phyloP scores from a whole-genome alignment of 306 rosid species.

The Vigna hirtella region DNA sequence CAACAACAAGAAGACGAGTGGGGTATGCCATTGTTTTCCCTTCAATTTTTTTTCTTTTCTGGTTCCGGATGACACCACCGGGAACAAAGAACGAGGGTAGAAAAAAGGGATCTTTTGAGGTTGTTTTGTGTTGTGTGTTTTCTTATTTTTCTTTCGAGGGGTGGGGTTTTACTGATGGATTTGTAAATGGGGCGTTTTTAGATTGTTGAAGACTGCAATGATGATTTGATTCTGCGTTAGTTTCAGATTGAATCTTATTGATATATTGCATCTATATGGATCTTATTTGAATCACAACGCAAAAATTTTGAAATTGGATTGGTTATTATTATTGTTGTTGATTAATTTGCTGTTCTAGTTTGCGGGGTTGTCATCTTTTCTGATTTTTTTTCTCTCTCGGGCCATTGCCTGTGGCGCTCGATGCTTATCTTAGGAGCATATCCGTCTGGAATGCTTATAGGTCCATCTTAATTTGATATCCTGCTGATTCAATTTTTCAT shows the following conservation, averaged over 20 bases:
- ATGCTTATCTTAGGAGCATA: background rate
- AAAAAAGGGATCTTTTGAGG: background rate
- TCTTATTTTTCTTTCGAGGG: background rate
- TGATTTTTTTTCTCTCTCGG: background rate
- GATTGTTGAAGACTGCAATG: background rate
- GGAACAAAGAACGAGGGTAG: background rate
- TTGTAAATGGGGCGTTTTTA: conserved; percentile 3
- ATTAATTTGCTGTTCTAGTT: background rate
- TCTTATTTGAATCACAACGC: background rate
- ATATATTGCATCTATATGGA: conserved; percentile 24
- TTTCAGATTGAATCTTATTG: background rate
- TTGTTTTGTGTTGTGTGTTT: background rate
- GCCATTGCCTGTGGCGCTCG: background rate
- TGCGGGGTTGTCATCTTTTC: background rate
- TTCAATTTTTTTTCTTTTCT: background rate
- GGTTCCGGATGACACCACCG: background rate
- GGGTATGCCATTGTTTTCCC: conserved; percentile 60
- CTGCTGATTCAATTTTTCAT: background rate
- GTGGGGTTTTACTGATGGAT: conserved; percentile 17
- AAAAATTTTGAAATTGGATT: background rate
- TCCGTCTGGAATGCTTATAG: background rate
- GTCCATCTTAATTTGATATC: background rate
- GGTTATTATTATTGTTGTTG: background rate
- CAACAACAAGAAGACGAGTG: conserved; percentile 76
- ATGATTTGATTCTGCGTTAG: background rate